Conservation (phyloP, 345 rosid species). For the Brassica cretica region DNA sequence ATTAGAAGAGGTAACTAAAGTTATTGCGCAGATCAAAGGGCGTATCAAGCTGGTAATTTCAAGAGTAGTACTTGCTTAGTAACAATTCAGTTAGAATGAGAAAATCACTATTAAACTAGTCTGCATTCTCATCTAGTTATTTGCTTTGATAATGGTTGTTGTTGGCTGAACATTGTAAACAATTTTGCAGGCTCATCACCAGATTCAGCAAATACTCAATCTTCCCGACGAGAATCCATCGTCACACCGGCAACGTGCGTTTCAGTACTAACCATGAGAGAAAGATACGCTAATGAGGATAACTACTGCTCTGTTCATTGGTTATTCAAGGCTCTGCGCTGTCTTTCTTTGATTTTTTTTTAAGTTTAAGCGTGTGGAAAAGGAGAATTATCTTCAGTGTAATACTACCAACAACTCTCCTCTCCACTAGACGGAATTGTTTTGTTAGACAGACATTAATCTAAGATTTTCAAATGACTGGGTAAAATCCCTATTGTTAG, state of each 20-base stretch:
- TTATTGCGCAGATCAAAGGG: constrained; percentile 72
- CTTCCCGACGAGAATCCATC: constrained; percentile 35
- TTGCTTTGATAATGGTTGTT: not conserved
- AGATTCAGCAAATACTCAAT: constrained; percentile 43
- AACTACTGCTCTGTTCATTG: not conserved
- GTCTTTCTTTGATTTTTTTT: not conserved
- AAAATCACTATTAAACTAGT: not conserved
- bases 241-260: constrained; percentile 19
- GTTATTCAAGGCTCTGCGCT: not conserved
- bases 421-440: not conserved
- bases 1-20: constrained; percentile 59
- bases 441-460: not conserved
- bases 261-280: constrained; percentile 9
- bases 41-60: constrained; percentile 71
- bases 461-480: not conserved
- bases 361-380: not conserved
- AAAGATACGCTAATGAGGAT: not conserved
- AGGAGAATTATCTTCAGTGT: not conserved
- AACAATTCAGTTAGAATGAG: not conserved
- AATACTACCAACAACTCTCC: not conserved
- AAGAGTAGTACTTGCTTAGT: not conserved
- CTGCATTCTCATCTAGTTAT: not conserved
- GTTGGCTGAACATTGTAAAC: not conserved
- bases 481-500: not conserved
- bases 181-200: constrained; percentile 38